Percentiles rank a stretch among this genome's conserved stretches.
Evolutionary conservation across 495 filamentous ascomycete species (phyloP).

Genomic region (Penicillium salamii): DNA sequence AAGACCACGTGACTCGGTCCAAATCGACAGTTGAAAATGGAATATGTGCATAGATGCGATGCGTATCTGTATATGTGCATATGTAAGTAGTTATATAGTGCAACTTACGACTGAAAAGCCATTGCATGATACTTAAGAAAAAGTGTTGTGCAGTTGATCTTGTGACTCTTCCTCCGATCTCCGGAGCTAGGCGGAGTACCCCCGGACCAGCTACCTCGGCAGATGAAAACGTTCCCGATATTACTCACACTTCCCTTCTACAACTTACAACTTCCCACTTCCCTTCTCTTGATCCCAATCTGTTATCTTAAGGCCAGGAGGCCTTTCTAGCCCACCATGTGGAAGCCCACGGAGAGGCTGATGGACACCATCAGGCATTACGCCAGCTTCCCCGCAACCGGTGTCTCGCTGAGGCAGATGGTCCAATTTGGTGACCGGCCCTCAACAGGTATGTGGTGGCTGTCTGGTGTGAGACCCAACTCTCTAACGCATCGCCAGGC

Average conservation of each 20-base stretch:
- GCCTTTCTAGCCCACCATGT: slow-evolving; percentile 58
- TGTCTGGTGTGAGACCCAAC: too few species aligned
- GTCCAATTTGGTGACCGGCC: slow-evolving; percentile 95
- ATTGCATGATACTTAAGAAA: not conserved
- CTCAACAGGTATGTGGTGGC: slow-evolving; percentile 79
- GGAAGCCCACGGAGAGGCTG: slow-evolving; percentile 84
- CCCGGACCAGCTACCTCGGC: slow-evolving; percentile 25
- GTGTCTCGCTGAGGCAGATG: slow-evolving; percentile 96
- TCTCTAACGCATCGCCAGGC: slow-evolving; percentile 50
- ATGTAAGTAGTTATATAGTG: too few species aligned
- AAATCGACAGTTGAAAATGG: not conserved
- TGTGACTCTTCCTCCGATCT: slow-evolving; percentile 20
- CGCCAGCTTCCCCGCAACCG: slow-evolving; percentile 93
- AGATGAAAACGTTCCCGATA: slow-evolving; percentile 16
- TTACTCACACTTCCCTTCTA: slow-evolving; percentile 11
- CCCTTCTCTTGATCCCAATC: not conserved
- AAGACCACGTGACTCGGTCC: not conserved
- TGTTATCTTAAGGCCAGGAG: slow-evolving; percentile 23
- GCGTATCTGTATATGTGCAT: too few species aligned
- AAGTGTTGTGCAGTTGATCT: not conserved
- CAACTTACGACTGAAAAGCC: not conserved
- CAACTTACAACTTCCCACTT: slow-evolving; percentile 8
- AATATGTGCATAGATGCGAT: too few species aligned
- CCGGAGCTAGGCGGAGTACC: slow-evolving; percentile 16
- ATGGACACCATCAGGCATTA: slow-evolving; percentile 99